A percentile compares a stretch with the other conserved stretches of the same genome.
These are phyloP conservation scores for Spiraea crenata DNA, from an alignment of 331 rosid species.

Conservation along the genomic window DNA sequence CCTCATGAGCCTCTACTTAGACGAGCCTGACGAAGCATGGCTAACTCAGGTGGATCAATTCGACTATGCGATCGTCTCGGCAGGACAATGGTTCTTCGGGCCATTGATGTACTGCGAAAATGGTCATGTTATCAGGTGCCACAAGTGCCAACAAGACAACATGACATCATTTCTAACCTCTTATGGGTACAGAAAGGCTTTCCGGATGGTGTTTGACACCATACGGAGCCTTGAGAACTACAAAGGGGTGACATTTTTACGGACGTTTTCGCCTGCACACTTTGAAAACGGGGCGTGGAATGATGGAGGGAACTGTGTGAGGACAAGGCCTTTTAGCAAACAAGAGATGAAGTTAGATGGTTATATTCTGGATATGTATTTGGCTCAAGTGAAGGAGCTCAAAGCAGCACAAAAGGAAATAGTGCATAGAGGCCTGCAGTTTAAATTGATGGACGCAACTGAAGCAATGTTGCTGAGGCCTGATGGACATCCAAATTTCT, in stretches of 20 bases:
- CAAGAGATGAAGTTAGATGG: constrained; percentile 40
- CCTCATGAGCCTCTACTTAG: constrained; percentile 58
- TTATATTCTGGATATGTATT: constrained; percentile 37
- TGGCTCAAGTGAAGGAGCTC: constrained; percentile 56
- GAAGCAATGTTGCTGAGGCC: constrained; percentile 76
- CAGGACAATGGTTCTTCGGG: constrained; percentile 87
- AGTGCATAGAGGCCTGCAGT: constrained; percentile 44
- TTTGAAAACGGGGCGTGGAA: constrained; percentile 91
- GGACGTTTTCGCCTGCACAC: constrained; percentile 90
- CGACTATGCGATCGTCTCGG: constrained; percentile 68
- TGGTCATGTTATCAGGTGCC: constrained; percentile 50
- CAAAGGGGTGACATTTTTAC: constrained; percentile 65
- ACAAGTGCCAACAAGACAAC: constrained; percentile 45
- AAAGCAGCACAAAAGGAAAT: constrained; percentile 45
- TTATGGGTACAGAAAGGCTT: constrained; percentile 63
- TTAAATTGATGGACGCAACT: constrained; percentile 58
- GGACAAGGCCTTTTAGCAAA: constrained; percentile 57
- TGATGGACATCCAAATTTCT: constrained; percentile 76
- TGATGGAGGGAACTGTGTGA: constrained; percentile 75
- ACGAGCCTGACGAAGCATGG: constrained; percentile 66
- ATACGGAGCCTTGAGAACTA: constrained; percentile 36
- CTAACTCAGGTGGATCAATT: constrained; percentile 40
- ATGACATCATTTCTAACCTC: constrained; percentile 32
- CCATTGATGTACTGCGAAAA: constrained; percentile 52
- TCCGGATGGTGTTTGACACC: constrained; percentile 52